Evolutionary conservation across 208 protist genomes (phyloP).

Genomic region (Trypanosoma avium): DNA sequence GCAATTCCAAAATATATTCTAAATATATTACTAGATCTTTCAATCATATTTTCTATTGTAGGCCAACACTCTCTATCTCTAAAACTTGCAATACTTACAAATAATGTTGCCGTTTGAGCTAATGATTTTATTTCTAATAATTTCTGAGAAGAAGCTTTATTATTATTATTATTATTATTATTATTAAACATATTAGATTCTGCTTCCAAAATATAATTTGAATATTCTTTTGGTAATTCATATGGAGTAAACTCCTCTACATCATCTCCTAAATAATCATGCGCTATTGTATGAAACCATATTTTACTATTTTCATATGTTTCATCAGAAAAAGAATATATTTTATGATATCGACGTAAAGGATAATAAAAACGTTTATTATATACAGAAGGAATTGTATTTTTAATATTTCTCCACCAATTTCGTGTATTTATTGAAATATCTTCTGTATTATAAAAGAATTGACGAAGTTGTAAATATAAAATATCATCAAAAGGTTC

Average conservation of each 20-base stretch:
- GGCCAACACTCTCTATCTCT: constrained; percentile 80
- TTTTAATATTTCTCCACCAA: neutral
- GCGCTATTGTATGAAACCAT: constrained; percentile 51
- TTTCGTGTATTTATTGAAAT: neutral
- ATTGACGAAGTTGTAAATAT: constrained; percentile 11
- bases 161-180: too few relatives aligned
- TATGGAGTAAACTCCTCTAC: constrained; percentile 14
- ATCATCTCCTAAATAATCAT: constrained; percentile 25
- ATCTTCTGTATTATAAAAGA: neutral
- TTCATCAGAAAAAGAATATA: constrained; percentile 35
- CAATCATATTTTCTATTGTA: constrained; percentile 75
- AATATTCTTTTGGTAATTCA: neutral
- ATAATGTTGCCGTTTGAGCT: constrained; percentile 59
- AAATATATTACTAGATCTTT: constrained; percentile 59
- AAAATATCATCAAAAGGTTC: constrained; percentile 30
- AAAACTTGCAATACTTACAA: constrained; percentile 89
- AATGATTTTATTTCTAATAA: too few relatives aligned
- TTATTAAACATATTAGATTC: too few relatives aligned
- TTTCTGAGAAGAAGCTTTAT: too few relatives aligned
- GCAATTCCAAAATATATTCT: constrained; percentile 83
- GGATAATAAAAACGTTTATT: constrained; percentile 37
- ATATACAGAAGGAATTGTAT: constrained; percentile 11
- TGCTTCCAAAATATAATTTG: neutral
- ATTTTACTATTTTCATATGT: constrained; percentile 28
- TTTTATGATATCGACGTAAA: constrained; percentile 38